Conservation (phyloP, 805 yeast genomes). For the Cyberlindnera xylosilytica region DNA sequence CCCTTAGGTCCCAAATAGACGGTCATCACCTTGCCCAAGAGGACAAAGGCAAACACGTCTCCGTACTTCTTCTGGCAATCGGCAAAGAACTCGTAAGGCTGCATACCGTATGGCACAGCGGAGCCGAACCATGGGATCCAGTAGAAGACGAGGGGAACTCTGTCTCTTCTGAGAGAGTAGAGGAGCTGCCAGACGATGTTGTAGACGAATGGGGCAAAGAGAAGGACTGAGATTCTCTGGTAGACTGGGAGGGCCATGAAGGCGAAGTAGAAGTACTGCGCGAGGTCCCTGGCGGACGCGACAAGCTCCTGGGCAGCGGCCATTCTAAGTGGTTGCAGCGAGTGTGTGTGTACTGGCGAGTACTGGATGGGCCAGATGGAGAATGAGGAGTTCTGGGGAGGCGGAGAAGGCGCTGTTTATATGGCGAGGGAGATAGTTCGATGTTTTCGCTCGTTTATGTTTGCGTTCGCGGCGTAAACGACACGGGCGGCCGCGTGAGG, state of each 20-base stretch:
- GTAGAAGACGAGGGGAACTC: slow-evolving; percentile 88
- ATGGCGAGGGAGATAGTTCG: slow-evolving; percentile 6
- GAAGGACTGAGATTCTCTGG: slow-evolving; percentile 34
- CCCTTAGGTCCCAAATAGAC: slow-evolving; percentile 97
- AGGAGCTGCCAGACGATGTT: slow-evolving; percentile 62
- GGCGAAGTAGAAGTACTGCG: slow-evolving; percentile 14
- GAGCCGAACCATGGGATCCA: slow-evolving; percentile 97
- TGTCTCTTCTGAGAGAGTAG: slow-evolving; percentile 70
- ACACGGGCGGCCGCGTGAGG: no score
- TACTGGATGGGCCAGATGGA: not conserved
- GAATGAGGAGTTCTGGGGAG: not conserved
- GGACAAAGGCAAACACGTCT: slow-evolving; percentile 85
- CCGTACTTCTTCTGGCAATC: slow-evolving; percentile 80
- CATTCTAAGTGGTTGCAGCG: slow-evolving; percentile 13
- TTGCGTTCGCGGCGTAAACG: slow-evolving; percentile 5
- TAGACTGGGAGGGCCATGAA: slow-evolving; percentile 33
- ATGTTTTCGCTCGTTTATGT: slow-evolving; percentile 8
- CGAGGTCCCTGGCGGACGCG: slow-evolving; percentile 13
- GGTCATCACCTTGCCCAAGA: slow-evolving; percentile 90
- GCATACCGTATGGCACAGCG: slow-evolving; percentile 85
- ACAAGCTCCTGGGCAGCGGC: slow-evolving; percentile 18
- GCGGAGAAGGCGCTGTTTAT: slow-evolving; percentile 1
- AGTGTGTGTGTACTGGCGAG: not conserved
- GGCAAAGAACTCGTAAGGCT: slow-evolving; percentile 87
- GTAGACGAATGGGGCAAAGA: slow-evolving; percentile 56